Percentiles rank a stretch among this genome's conserved stretches.
Evolutionary conservation across 2,329 filamentous ascomycete species (phyloP).

Genomic region (Claviceps monticola): DNA sequence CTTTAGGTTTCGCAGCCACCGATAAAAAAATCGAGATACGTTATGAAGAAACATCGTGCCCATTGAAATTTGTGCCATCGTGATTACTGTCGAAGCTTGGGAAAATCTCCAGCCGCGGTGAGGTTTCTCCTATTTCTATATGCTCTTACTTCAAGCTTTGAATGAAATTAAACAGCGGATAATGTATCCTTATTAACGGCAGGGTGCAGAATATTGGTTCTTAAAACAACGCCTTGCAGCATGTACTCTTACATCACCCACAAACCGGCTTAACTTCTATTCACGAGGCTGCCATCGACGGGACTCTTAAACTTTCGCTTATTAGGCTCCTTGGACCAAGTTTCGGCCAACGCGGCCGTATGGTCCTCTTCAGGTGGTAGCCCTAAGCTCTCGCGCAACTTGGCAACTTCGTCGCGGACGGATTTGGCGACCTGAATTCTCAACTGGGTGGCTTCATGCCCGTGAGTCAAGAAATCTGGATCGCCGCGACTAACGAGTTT

Average conservation of each 20-base stretch:
- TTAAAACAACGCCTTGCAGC: too few relatives aligned
- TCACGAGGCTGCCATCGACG: slow-evolving; percentile 39
- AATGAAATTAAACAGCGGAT: too few relatives aligned
- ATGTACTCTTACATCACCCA: not conserved
- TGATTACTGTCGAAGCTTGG: too few relatives aligned
- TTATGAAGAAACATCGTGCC: not conserved
- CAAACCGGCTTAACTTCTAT: slow-evolving; percentile 13
- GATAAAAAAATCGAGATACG: not conserved
- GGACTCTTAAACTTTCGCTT: slow-evolving; percentile 36
- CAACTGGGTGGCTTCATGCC: slow-evolving; percentile 51
- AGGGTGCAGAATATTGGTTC: too few relatives aligned
- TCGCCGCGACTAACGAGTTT: slow-evolving; percentile 42
- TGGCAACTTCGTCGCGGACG: slow-evolving; percentile 67
- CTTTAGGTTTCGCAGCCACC: not conserved
- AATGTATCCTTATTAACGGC: too few relatives aligned
- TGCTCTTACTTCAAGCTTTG: too few relatives aligned
- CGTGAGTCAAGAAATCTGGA: slow-evolving; percentile 27
- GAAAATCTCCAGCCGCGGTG: too few relatives aligned
- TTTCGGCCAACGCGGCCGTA: slow-evolving; percentile 63
- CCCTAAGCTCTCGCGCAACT: slow-evolving; percentile 58
- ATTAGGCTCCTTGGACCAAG: slow-evolving; percentile 49
- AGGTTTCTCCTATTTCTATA: too few relatives aligned
- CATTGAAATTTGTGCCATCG: too few relatives aligned
- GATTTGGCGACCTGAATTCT: slow-evolving; percentile 67
- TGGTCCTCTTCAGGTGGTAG: slow-evolving; percentile 66